Evolutionary conservation across 2,329 filamentous ascomycete genomes (phyloP), one percentile per base, ranked within the genome.

Genomic region (Colletotrichum sp.): DNA sequence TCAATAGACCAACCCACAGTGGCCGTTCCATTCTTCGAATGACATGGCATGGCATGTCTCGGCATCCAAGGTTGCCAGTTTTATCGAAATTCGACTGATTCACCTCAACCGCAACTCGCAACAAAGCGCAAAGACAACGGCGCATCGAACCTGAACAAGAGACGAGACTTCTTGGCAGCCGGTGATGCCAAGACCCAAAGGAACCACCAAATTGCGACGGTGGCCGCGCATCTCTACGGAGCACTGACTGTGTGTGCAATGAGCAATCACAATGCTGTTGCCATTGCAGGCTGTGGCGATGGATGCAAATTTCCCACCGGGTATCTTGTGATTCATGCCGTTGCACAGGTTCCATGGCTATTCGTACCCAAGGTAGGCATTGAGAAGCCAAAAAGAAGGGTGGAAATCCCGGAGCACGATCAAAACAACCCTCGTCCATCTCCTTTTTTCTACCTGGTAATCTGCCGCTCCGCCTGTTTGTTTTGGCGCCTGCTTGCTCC

Each of bases 391-490:
- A 47, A 18, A 47, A 47, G n/a, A 47, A 47, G 38, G 38, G 38
- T 47, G 38, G 38, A n/a, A 47, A 47, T 47, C 38, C 38, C 38
- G 38, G 18, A 47, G 18, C 38, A 47, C n/a, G 21, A 57, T 63
- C 38, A 27, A 33, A 34, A 29, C 21, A 21, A 36, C 24, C 66
- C 57, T 62, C n/a, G 57, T 34, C 38, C 34, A 51, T 65, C 67
- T 70, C 61, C 59, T 65, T 54, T 73, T 65, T 47, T 13, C n/a
- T 18, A 27, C 21, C 38, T 21, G 36, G 29, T 18, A 73, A 73
- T 73, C 62, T 74, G 55, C 57, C 31, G 57, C 27, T 59, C 62
- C 33, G 61, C 63, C 36, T 66, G 68, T 73, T 74, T 72, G 62
- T 63, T 67, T 67, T 71, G 68, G 34, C 64, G 68, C 62, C 61